A percentile compares a stretch with the other conserved stretches of the same genome.
phyloP scores from a whole-genome alignment of 2,329 filamentous ascomycete species.

The Colletotrichum tanaceti region DNA sequence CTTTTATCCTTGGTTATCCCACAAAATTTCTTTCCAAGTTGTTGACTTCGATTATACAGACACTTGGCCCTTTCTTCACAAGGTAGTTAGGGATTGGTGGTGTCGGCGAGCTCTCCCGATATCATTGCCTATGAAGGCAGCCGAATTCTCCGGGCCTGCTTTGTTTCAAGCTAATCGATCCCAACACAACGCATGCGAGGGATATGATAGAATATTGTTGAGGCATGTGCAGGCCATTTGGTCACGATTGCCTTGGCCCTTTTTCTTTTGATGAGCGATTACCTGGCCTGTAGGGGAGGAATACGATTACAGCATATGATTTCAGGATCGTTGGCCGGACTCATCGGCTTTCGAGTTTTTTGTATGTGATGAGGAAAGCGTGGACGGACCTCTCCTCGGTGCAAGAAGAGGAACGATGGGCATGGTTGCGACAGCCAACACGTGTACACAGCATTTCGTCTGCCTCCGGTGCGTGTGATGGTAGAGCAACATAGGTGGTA shows the following conservation, averaged over 20 bases:
- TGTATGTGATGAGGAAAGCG: conserved; percentile 25
- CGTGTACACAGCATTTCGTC: not conserved
- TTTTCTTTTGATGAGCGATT: conserved; percentile 12
- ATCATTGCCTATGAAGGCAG: conserved; percentile 1
- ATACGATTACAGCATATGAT: conserved; percentile 9
- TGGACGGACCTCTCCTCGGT: not conserved
- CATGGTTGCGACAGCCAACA: not conserved
- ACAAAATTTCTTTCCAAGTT: conserved; percentile 1
- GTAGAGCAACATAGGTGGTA: not conserved
- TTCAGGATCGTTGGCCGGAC: conserved; percentile 35
- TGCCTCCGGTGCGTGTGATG: not conserved
- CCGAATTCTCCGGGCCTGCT: not conserved
- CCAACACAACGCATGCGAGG: conserved; percentile 32
- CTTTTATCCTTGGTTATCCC: conserved; percentile 18
- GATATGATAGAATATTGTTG: conserved; percentile 30
- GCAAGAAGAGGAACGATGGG: conserved; percentile 2
- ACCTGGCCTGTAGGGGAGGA: not conserved
- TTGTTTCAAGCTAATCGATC: conserved; percentile 3
- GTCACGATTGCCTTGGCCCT: conserved; percentile 16
- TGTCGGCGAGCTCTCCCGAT: not conserved
- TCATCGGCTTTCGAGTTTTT: conserved; percentile 11
- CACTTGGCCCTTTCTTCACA: not conserved
- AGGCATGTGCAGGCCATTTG: conserved; percentile 35
- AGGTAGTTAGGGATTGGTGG: conserved; percentile 1
- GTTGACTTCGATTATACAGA: conserved; percentile 13